Evolutionary conservation across 2,329 filamentous ascomycete genomes (phyloP).

Genomic region (Drechslerella coelobrocha): DNA sequence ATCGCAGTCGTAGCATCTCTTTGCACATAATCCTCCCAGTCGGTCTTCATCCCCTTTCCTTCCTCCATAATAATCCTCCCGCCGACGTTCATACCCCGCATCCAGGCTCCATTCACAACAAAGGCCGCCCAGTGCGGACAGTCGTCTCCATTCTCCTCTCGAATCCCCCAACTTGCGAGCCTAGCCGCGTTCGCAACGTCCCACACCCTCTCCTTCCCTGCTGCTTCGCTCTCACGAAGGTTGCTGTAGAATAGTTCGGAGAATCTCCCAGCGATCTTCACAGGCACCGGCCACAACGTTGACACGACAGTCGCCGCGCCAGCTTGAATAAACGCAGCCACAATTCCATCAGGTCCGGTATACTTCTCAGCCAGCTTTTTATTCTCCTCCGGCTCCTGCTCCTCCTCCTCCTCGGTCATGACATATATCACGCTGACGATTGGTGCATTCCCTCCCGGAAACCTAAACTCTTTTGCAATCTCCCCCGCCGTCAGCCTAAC

Average conservation of each 20-base stretch:
- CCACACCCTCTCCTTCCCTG: conserved; percentile 19
- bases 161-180: not conserved
- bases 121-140: conserved; percentile 40
- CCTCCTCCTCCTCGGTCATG: conserved; percentile 17
- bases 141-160: not conserved
- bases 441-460: conserved; percentile 17
- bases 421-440: conserved; percentile 8
- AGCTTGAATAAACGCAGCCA: conserved; percentile 32
- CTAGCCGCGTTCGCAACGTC: conserved; percentile 25
- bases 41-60: conserved; percentile 15
- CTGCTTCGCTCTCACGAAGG: conserved; percentile 2
- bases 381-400: not conserved
- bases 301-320: conserved; percentile 36
- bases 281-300: conserved; percentile 42
- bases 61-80: conserved; percentile 21
- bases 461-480: conserved; percentile 16
- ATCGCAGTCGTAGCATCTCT: too few relatives aligned
- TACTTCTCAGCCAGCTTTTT: not conserved
- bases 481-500: conserved; percentile 19
- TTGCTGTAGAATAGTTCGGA: conserved; percentile 24
- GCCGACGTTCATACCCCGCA: conserved; percentile 24
- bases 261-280: conserved; percentile 19
- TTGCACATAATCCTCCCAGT: conserved; percentile 15
- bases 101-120: conserved; percentile 35
- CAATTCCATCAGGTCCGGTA: conserved; percentile 34